Percentiles rank a stretch among this genome's conserved stretches.
phyloP scores from a whole-genome alignment of 2,329 filamentous ascomycete genomes.

The Acarospora socialis region DNA sequence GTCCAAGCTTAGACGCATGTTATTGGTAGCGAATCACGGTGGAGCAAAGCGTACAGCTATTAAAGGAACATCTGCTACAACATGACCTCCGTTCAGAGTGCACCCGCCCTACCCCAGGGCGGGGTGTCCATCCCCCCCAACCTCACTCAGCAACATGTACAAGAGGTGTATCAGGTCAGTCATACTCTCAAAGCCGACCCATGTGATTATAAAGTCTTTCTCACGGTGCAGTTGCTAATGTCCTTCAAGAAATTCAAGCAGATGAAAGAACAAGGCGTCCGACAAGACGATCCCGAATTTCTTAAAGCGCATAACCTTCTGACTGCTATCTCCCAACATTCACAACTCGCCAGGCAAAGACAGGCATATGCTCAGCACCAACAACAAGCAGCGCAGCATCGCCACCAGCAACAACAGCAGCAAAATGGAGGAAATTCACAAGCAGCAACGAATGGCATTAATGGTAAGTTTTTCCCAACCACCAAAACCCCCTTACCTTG shows the following conservation, averaged over 20 bases:
- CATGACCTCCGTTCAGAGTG: conserved; percentile 72
- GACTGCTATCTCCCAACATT: conserved; percentile 49
- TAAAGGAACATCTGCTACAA: conserved; percentile 26
- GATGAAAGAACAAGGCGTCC: conserved; percentile 75
- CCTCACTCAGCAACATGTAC: conserved; percentile 62
- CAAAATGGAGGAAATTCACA: conserved; percentile 25
- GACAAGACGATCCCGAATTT: conserved; percentile 72
- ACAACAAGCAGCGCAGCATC: conserved; percentile 23
- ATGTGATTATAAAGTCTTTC: no score
- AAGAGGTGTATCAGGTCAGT: conserved; percentile 49
- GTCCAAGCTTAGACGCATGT: no score
- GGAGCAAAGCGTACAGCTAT: no score
- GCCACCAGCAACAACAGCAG: conserved; percentile 29
- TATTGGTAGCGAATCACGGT: no score
- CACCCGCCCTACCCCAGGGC: conserved; percentile 53
- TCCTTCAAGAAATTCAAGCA: conserved; percentile 61
- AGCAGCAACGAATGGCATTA: conserved; percentile 25
- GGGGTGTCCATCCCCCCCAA: conserved; percentile 48
- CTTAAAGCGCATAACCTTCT: conserved; percentile 69
- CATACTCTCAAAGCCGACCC: conserved; percentile 3
- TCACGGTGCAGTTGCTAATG: conserved; percentile 31
- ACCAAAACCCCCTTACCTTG: background rate
- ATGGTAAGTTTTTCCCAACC: conserved; percentile 22
- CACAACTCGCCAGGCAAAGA: conserved; percentile 20
- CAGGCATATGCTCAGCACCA: conserved; percentile 19